Evolutionary conservation across 129 eudicot genomes (phyloP).

Genomic region (Flaveria brownii): DNA sequence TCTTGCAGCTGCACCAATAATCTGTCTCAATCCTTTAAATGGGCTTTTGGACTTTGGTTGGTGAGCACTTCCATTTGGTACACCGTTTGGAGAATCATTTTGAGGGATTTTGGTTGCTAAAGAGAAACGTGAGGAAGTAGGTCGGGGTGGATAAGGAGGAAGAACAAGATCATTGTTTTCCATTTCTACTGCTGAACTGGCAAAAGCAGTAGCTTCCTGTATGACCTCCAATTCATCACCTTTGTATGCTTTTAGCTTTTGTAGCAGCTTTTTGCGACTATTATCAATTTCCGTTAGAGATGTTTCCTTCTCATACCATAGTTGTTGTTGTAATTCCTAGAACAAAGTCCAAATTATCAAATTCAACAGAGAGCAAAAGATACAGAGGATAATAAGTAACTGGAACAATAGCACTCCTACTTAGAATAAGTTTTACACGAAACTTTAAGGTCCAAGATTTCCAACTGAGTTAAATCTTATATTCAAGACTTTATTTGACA

Average conservation of each 20-base stretch:
- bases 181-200: slow-evolving; percentile 68
- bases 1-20: slow-evolving; percentile 66
- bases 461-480: not conserved
- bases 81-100: slow-evolving; percentile 32
- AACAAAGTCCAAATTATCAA: not conserved
- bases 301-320: slow-evolving; percentile 78
- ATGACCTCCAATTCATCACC: slow-evolving; percentile 80
- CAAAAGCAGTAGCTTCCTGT: slow-evolving; percentile 78
- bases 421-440: not conserved
- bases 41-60: slow-evolving; percentile 42
- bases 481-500: not conserved
- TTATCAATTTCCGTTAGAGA: slow-evolving; percentile 71
- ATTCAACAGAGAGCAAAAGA: slow-evolving; percentile 8
- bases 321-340: slow-evolving; percentile 87
- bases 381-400: not conserved
- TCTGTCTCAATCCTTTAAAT: slow-evolving; percentile 41
- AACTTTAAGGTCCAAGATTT: not conserved
- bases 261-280: slow-evolving; percentile 72
- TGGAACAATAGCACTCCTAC: not conserved
- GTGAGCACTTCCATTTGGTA: slow-evolving; percentile 20
- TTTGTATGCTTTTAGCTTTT: slow-evolving; percentile 71
- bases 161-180: slow-evolving; percentile 71
- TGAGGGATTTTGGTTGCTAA: slow-evolving; percentile 45
- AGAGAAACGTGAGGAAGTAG: slow-evolving; percentile 48
- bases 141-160: slow-evolving; percentile 82